Evolutionary conservation across 1,284 basidiomycete species (phyloP), one percentile per base, ranked within the genome.

Genomic region (Ustilago crameri): DNA sequence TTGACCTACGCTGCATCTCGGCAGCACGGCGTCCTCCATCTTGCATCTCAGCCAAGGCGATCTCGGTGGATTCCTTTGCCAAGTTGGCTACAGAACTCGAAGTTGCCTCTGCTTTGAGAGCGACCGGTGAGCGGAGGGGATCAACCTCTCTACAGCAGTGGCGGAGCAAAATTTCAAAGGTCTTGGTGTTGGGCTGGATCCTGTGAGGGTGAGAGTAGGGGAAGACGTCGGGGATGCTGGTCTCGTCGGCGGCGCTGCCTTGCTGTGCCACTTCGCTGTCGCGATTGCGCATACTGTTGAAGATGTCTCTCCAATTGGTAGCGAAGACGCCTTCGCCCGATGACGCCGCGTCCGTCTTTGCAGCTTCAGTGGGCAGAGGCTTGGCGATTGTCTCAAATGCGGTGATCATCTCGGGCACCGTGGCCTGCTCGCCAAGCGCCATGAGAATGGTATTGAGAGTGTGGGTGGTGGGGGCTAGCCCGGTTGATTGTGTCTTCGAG

Each of bases 351-450:
- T 53, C 46, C 17, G 49, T 38, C 12, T 32, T 22, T 20, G 47
- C n/a, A 9, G 30, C 17, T 27, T 51, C 45, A 18, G 35, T 14
- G 15, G 68, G 74, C 10, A 81, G 57, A 10, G 79, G 74, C 53
- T 72, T 67, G 27, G 66, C 62, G 8, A 83, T 48, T 2, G 67
- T 74, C 64, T 83, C 81, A 66, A 73, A 83, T 9, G 79, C 74
- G 17, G 69, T 51, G 3, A 80, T 50, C 81, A 83, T 83, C 47
- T 81, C 69, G 2, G 73, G 63, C n/a, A 78, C 76, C 3, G 53
- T 72, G 17, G 67, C 72, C 43, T 79, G 76, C 49, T 82, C 80
- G n/a, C 80, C 81, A 22, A 83, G 74, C 20, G 79, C 76, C 78
- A 79, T 75, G 23, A 83, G 63, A 46, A 76, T 62, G 22, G 78